These are phyloP conservation scores for Eimeria acervulina DNA, from an alignment of 169 alveolate genomes.

Conservation along the genomic window DNA sequence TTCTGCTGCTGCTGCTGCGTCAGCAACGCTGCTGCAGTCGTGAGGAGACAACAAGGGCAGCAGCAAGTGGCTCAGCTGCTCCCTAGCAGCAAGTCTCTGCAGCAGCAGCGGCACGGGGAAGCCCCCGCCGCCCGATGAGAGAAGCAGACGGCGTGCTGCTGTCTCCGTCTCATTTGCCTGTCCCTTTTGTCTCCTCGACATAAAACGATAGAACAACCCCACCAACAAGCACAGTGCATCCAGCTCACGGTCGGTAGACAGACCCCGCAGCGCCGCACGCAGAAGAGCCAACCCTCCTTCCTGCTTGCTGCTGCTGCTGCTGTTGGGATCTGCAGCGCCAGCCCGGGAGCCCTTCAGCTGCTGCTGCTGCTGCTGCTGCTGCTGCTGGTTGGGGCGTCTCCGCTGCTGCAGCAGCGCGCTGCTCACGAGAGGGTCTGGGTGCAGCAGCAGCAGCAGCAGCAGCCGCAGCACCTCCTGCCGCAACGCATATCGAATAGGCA, in stretches of 20 bases:
- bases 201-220: slow-evolving; percentile 37
- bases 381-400: slow-evolving; percentile 25
- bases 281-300: slow-evolving; percentile 20
- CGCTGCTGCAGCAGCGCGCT: slow-evolving; percentile 41
- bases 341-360: background rate
- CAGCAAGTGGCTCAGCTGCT: slow-evolving; percentile 20
- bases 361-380: background rate
- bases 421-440: slow-evolving; percentile 29
- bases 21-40: background rate
- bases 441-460: slow-evolving; percentile 72
- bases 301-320: slow-evolving; percentile 29
- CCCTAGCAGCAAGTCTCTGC: slow-evolving; percentile 6
- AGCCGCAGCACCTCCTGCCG: slow-evolving; percentile 32
- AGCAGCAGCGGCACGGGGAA: slow-evolving; percentile 25
- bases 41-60: slow-evolving; percentile 31
- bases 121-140: slow-evolving; percentile 19
- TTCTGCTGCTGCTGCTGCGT: background rate
- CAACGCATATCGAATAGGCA: slow-evolving; percentile 52
- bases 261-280: slow-evolving; percentile 38
- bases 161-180: background rate
- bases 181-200: background rate
- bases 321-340: background rate
- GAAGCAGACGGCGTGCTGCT: slow-evolving; percentile 26
- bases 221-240: slow-evolving; percentile 60
- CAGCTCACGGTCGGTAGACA: slow-evolving; percentile 36